Percentiles rank a stretch among this genome's conserved stretches.
Evolutionary conservation across 805 yeast genomes (phyloP).

Genomic region (Monosporozyma servazzii): DNA sequence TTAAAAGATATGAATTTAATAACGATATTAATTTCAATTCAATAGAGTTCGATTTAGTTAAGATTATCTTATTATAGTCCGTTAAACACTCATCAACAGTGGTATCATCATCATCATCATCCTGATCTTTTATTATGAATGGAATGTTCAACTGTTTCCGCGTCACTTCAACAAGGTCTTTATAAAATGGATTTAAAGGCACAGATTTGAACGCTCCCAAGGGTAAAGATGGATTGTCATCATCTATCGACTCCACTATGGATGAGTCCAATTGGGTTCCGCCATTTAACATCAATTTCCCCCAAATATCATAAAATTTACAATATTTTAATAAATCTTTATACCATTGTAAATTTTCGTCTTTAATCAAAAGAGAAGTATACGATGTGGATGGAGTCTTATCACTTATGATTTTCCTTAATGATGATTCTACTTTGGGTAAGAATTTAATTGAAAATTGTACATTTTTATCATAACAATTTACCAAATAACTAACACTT

Average conservation of each 20-base stretch:
- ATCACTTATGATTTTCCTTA: background rate
- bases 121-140: background rate
- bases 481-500: slow-evolving; percentile 27
- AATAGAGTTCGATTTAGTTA: background rate
- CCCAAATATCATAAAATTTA: slow-evolving; percentile 20
- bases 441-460: slow-evolving; percentile 24
- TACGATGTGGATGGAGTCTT: background rate
- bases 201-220: background rate
- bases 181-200: background rate
- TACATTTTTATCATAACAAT: slow-evolving; percentile 25
- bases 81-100: background rate
- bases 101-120: background rate
- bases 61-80: background rate
- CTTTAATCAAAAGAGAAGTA: background rate
- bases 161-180: background rate
- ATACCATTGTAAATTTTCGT: slow-evolving; percentile 12
- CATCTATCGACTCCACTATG: background rate
- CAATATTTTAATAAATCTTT: slow-evolving; percentile 10
- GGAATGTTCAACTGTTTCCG: background rate
- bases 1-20: slow-evolving; percentile 16
- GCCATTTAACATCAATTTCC: slow-evolving; percentile 10
- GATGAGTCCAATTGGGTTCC: background rate
- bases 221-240: background rate
- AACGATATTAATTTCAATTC: slow-evolving; percentile 18
- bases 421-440: slow-evolving; percentile 21